Evolutionary conservation across 768 basidiomycete species (phyloP), one percentile per base, ranked within the genome.

Genomic region (Suillus alpinus): DNA sequence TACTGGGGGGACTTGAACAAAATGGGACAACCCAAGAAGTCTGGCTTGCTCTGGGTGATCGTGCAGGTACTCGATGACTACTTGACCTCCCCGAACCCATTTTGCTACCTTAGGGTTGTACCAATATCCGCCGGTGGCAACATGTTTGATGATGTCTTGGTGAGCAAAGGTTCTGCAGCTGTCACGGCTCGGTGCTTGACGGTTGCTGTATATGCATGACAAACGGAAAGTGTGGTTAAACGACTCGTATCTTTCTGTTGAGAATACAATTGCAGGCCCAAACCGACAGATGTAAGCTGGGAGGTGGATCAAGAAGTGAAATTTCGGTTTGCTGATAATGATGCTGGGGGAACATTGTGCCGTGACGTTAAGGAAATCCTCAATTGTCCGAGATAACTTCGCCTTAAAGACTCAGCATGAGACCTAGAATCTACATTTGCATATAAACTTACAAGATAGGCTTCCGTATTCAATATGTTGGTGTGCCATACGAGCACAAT

Each of bases 191-290:
- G 78, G 76, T 1, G 75, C 72, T 7, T 65, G 73, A 40, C 72
- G 75, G 61, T 80, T 81, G 32, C 70, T 73, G 36, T 68, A 62
- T 16, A 80, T 63, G 14, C 69, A 74, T 43, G 71, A 71, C 3
- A 71, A 18, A 0, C 76, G 68, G 52, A 80, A 79, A 12, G 80
- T 64, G 7, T 68, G 71, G 62, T 81, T 80, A 61, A 63, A 80
- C 31, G 66, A 69, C 58, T 81, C 78, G 58, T 71, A 80, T 0
- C 67, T 57, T 62, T 81, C 79, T 0, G 77, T 80, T 0, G 77
- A 69, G 40, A 63, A 71, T 0, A 67, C 56, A 20, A 78, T 65
- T 0, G 68, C 62, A 0, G 76, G 78, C 8, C 79, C 77, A 66
- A 71, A 73, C 0, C 69, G 58, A 3, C 61, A 60, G 14, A 76